Conservation (phyloP, 768 basidiomycete species). For the Russula dissimulans region DNA sequence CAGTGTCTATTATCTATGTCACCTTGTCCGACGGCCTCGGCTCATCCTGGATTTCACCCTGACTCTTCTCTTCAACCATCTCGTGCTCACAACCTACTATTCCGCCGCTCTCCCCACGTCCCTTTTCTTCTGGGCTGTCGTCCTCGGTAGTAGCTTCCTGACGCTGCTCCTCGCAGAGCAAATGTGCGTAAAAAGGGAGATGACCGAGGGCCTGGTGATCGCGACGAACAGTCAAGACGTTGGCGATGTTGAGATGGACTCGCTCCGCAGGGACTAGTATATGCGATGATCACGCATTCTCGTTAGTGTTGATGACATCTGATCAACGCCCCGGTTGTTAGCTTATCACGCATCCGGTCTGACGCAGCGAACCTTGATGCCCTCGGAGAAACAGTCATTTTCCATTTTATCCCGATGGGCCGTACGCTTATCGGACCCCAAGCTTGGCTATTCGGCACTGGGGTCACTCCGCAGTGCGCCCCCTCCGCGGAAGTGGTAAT, state of each 20-base stretch:
- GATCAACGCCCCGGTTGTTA: neutral
- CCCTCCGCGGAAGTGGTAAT: constrained; percentile 1
- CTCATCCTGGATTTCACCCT: constrained; percentile 91
- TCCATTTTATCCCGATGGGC: neutral
- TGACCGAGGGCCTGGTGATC: constrained; percentile 72
- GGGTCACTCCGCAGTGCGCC: neutral
- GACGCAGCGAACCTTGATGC: neutral
- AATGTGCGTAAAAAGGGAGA: constrained; percentile 82
- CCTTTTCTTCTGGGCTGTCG: constrained; percentile 84
- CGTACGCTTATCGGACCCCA: neutral
- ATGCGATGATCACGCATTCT: constrained; percentile 7
- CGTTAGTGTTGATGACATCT: neutral
- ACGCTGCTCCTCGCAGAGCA: constrained; percentile 84
- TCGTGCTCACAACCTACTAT: constrained; percentile 91
- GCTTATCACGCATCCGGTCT: neutral
- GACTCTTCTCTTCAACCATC: constrained; percentile 85
- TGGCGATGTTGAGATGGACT: constrained; percentile 50
- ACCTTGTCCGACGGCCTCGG: constrained; percentile 82
- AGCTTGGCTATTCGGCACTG: neutral
- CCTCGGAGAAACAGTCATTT: neutral
- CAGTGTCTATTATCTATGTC: constrained; percentile 76
- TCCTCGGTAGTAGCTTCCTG: constrained; percentile 58
- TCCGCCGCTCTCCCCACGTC: constrained; percentile 76
- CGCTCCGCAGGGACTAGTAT: constrained; percentile 38
- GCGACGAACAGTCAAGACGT: constrained; percentile 34